phyloP scores from a whole-genome alignment of 495 filamentous ascomycete genomes.

The Recurvomyces mirabilis region DNA sequence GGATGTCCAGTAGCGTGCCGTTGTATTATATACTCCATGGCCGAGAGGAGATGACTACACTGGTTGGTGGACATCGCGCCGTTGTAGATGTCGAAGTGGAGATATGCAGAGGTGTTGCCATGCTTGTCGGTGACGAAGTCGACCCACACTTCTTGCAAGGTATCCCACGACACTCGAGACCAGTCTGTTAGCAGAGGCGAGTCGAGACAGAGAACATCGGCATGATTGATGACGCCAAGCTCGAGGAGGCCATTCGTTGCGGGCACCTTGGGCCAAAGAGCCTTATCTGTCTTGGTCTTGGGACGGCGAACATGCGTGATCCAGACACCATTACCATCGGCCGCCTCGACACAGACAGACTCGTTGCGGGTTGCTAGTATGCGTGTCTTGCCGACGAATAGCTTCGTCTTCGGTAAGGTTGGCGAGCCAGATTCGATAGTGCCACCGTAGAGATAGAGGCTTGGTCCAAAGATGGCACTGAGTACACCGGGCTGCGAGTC shows the following conservation, averaged over 20 bases:
- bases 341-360: slow-evolving; percentile 9
- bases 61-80: slow-evolving; percentile 13
- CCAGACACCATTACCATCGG: slow-evolving; percentile 12
- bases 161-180: not conserved
- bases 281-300: slow-evolving; percentile 4
- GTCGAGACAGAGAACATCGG: not conserved
- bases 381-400: not conserved
- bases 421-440: not conserved
- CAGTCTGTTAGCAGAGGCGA: slow-evolving; percentile 1
- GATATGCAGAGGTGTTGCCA: slow-evolving; percentile 5
- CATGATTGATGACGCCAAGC: slow-evolving; percentile 2
- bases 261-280: slow-evolving; percentile 12
- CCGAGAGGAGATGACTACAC: slow-evolving; percentile 9
- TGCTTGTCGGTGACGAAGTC: slow-evolving; percentile 4
- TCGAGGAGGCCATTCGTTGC: slow-evolving; percentile 2
- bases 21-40: slow-evolving; percentile 9
- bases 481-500: slow-evolving; percentile 13
- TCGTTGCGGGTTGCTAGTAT: slow-evolving; percentile 6
- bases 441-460: slow-evolving; percentile 13
- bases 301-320: slow-evolving; percentile 12
- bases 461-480: slow-evolving; percentile 1
- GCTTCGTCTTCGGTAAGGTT: not conserved
- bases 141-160: slow-evolving; percentile 15
- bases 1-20: not conserved
- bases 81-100: slow-evolving; percentile 18